Conservation (phyloP, 192 early-diverging fungal species). For the Tieghemiomyces parasiticus region DNA sequence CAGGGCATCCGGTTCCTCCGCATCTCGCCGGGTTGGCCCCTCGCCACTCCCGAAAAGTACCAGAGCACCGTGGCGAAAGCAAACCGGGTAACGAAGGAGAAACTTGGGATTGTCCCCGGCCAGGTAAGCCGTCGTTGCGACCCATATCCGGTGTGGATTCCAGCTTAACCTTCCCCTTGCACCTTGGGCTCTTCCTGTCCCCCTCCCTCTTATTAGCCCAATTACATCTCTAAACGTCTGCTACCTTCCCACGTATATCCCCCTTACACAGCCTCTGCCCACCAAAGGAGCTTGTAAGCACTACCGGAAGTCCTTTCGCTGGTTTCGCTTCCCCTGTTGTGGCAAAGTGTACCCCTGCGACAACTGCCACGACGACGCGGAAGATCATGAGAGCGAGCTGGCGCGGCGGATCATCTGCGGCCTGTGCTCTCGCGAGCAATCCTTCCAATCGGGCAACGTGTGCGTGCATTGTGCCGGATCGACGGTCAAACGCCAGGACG, state of each 20-base stretch:
- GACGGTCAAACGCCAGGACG: constrained; percentile 30
- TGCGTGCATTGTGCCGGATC: constrained; percentile 46
- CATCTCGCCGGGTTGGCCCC: constrained; percentile 21
- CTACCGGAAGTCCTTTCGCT: constrained; percentile 72
- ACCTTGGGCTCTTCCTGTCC: too few relatives aligned
- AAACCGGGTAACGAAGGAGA: constrained; percentile 26
- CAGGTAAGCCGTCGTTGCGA: too few relatives aligned
- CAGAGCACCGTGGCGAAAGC: constrained; percentile 26
- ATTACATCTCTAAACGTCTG: too few relatives aligned
- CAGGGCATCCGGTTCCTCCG: constrained; percentile 34
- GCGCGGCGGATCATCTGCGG: constrained; percentile 78
- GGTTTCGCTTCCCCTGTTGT: constrained; percentile 91
- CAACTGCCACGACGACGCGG: constrained; percentile 63
- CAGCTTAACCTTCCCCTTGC: too few relatives aligned
- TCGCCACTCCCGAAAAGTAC: constrained; percentile 19
- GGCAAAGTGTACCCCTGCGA: constrained; percentile 70
- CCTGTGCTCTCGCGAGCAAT: constrained; percentile 65
- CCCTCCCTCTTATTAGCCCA: too few relatives aligned
- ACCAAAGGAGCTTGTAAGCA: constrained; percentile 70
- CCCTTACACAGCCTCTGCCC: constrained; percentile 47
- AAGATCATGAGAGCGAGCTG: constrained; percentile 49
- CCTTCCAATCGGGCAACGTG: constrained; percentile 30
- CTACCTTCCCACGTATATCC: constrained; percentile 7
- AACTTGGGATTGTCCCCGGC: constrained; percentile 55
- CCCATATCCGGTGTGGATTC: too few relatives aligned